Evolutionary conservation across 2,329 filamentous ascomycete genomes (phyloP).

Genomic region (Ploettnerulaceae sp.): DNA sequence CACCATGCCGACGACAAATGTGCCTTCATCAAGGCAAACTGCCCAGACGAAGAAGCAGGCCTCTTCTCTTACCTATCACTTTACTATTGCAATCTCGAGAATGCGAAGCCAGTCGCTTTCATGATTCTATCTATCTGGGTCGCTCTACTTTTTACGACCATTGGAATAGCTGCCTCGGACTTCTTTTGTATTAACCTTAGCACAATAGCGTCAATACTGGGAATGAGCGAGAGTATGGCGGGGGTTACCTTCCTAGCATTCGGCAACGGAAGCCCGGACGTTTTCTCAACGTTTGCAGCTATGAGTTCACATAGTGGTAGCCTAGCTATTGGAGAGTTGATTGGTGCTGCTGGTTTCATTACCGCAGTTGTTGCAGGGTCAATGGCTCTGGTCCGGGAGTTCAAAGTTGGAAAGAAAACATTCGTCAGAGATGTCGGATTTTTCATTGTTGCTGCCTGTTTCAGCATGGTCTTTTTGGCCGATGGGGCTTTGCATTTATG

Average conservation of each 20-base stretch:
- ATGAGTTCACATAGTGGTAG: conserved; percentile 98
- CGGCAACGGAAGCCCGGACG: conserved; percentile 95
- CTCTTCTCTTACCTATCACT: conserved; percentile 82
- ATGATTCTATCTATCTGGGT: conserved; percentile 75
- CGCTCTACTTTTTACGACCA: conserved; percentile 86
- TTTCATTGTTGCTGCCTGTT: conserved; percentile 80
- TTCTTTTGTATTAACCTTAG: conserved; percentile 97
- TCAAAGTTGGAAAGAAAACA: conserved; percentile 81
- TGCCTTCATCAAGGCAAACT: conserved; percentile 77
- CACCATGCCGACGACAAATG: conserved; percentile 77
- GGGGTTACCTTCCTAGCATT: conserved; percentile 96
- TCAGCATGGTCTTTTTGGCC: conserved; percentile 81
- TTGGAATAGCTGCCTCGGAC: conserved; percentile 95
- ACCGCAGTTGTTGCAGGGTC: conserved; percentile 93
- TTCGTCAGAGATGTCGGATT: conserved; percentile 91
- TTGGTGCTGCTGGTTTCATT: conserved; percentile 94
- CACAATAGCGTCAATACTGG: conserved; percentile 82
- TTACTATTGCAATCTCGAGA: conserved; percentile 77
- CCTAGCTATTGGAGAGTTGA: conserved; percentile 89
- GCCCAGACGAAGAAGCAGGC: conserved; percentile 83
- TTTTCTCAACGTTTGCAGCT: conserved; percentile 97
- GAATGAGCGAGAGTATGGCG: conserved; percentile 91
- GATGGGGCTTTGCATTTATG: conserved; percentile 81
- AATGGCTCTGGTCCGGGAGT: conserved; percentile 95
- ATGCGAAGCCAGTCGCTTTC: conserved; percentile 73